Base-by-base conservation (phyloP, 1,139 yeast genomes). In the Kurtzmaniella quercitrusa region DNA sequence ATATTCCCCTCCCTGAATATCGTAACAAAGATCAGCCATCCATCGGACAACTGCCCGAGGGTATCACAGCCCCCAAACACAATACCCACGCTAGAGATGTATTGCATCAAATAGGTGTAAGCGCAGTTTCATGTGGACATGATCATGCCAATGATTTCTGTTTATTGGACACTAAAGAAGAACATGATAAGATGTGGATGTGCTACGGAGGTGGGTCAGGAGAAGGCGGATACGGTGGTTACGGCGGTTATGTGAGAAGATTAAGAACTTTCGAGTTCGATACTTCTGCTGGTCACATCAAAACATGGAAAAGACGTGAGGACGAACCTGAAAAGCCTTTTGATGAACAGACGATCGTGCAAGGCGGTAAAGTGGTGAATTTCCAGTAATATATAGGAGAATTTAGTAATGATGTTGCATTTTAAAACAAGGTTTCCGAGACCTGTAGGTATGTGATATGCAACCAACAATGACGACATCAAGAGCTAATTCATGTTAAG, bases 131-230 rank as follows among this genome's bases (percentile, higher is more conserved):
- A 44, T 95, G 87, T 9, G 98, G 98, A 0, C 98, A 93, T 60
- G 98, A 93, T 57, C 98, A 93, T 58, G 86, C 89, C 52, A 93
- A 93, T 59, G 98, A 93, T 58, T 93, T 78, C 59, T 93, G 98
- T 62, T 65, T 86, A 38, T 65, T 70, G 43, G 84, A 82, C 50
- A 51, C 60, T 8, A 46, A 55, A 43, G 49, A 58, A 15, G 60
- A 59, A 21, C 61, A 64, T 3, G 68, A 73, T 40, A 72, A 75
- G 39, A 66, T 88, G 31, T 88, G 96, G 95, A 66, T 91, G 37
- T 93, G 98, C 57, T 89, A 87, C 56, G 98, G 96, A 2, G 98
- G 98, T 36, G 96, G 85, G 0, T 74, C 77, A 2, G 98, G 98
- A 3, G 94, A 87, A 65, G 98, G 97, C 37, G 98, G 96, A 0